Evolutionary conservation across 768 basidiomycete species (phyloP), one percentile per base, ranked within the genome.

Genomic region (Suillus discolor): DNA sequence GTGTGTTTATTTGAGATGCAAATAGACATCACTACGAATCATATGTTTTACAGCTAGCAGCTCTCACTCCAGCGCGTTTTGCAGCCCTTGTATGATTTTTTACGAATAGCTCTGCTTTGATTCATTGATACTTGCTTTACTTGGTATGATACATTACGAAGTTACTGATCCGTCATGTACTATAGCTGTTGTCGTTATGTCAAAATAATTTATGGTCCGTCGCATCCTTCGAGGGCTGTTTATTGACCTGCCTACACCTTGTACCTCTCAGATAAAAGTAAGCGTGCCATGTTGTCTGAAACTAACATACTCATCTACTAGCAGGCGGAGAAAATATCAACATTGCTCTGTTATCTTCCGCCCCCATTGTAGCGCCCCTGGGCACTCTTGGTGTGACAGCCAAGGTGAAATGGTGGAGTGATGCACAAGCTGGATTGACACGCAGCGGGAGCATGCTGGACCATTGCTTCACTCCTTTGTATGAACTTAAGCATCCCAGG

Each of bases 211-310:
- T 28, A 28, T 28, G 28, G 28, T 28, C 28, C 28, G 28, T 28
- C 28, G 28, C 28, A 28, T 28, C 28, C 28, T 28, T 28, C 28
- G 28, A 28, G 28, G 28, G 28, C 28, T n/a, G n/a, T 60, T 20
- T 60, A 60, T 28, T 60, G 57, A 28, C 57, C 57, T 41, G 39
- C 57, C 25, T 60, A 12, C 39, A 41, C 57, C 15, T 6, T 60
- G 57, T 41, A 60, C 9, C 57, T 60, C 25, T 60, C 57, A 41
- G 57, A 60, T 20, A 60, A 60, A 41, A 60, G 57, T 41, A 8
- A 60, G 57, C 41, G 16, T 25, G 39, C 25, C 18, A 60, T 60
- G 9, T 11, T 18, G 11, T 41, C 9, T 15, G 39, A 41, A 41
- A 20, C 25, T 12, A 28, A 25, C 41, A 12, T 41, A 41, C 39